phyloP scores from a whole-genome alignment of 2,329 filamentous ascomycete genomes.

The Botrytis fragariae region DNA sequence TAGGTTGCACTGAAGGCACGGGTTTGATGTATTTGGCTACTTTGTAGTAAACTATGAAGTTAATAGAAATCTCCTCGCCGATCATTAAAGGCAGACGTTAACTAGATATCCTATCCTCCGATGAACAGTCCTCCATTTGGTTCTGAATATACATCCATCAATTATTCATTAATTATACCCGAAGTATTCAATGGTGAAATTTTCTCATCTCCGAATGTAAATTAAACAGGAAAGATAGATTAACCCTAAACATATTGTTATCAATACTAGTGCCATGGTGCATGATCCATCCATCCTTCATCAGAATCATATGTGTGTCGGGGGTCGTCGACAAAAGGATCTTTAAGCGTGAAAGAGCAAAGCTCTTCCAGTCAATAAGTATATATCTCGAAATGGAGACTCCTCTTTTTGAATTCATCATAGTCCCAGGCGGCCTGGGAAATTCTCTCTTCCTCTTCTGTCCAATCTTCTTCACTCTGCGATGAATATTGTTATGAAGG shows the following conservation, averaged over 20 bases:
- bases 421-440: background rate
- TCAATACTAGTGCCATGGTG: background rate
- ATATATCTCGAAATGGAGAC: background rate
- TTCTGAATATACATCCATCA: background rate
- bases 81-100: background rate
- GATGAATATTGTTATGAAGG: too few relatives aligned
- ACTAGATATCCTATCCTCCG: background rate
- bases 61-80: background rate
- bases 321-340: background rate
- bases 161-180: background rate
- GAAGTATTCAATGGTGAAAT: background rate
- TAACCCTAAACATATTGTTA: background rate
- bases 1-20: slow-evolving; percentile 30
- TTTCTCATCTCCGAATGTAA: background rate
- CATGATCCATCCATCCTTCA: background rate
- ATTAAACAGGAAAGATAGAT: background rate
- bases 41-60: background rate
- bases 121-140: background rate
- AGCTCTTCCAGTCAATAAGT: background rate
- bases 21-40: slow-evolving; percentile 41
- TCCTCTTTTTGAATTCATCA: background rate
- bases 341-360: background rate
- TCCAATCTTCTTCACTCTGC: background rate
- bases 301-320: background rate
- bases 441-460: background rate